Evolutionary conservation across 2,329 filamentous ascomycete genomes (phyloP), one percentile per base, ranked within the genome.

Genomic region (Fusarium phyllophilum): DNA sequence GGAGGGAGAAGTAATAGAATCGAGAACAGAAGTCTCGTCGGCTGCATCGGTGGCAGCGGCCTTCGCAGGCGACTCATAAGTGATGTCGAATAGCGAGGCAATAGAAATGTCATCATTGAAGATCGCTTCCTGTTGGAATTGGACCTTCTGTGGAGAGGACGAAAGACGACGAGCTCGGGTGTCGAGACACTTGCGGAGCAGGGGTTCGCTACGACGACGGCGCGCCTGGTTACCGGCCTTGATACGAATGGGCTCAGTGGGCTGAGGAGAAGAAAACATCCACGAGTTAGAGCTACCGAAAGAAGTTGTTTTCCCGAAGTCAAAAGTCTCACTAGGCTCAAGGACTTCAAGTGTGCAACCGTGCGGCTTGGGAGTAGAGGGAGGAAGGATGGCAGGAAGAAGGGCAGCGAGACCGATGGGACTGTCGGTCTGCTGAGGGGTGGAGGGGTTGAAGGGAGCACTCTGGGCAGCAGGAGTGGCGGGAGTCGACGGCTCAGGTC

Each of bases 171-270:
- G 79, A 6, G 75, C 66, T 56, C 71, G 75, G 10, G 65, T 64
- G 57, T 76, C 73, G 8, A 77, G 61, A 45, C 62, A 70, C 56
- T 73, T 77, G 39, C 78, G 79, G n/a, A 81, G 52, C 29, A 82
- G 73, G 31, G 82, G 82, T 64, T 83, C 82, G 49, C 82, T 83
- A 38, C 76, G 79, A 39, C 82, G 75, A n/a, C 81, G 80, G 18
- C 74, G 74, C 15, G 67, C 64, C 26, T 74, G 64, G 41, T 75
- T 79, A 29, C 75, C 57, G 33, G 71, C 74, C 60, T 69, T 68
- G 29, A 76, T 76, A n/a, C 77, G 73, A 26, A 71, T 68, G 31
- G 75, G 68, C 42, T 78, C 73, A 4, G 62, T 73, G 4, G 66
- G 60, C n/a, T 76, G 62, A 26, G 66, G 55, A 17, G 75, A 71